Base-by-base conservation (phyloP, 805 yeast species). In the Priceomyces castillae region DNA sequence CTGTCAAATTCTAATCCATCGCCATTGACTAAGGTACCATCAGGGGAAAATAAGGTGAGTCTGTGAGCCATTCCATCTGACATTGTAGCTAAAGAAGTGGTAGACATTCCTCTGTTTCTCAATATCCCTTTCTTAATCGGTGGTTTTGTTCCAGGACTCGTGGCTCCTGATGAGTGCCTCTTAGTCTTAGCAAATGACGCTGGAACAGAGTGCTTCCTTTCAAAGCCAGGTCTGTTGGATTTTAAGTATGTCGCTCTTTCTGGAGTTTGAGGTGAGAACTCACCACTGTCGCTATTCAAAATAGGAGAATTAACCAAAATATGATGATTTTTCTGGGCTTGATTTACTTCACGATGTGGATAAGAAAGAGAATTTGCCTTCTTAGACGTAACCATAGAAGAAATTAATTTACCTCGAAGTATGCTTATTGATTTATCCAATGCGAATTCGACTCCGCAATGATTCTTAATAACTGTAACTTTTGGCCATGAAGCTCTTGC, bases 401-500 rank as follows among this genome's bases (percentile, higher is more conserved):
- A 53, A 11, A 84, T 77, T 20, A 83, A 67, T 48, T 84, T 70
- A 5, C 86, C 82, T 49, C 89, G 73, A 42, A 90, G 61, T 7
- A 64, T 57, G n/a, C 82, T 73, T 7, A 94, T 89, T 7, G 94
- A 85, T 46, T 76, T 77, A 61, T 92, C 98, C 33, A 92, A 68
- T 0, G 90, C 85, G 61, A 92, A 84, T 57, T 92, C 99, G 25
- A 90, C 80, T 0, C 94, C 82, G 63, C 97, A 90, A 57, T 89
- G 96, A 60, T 94, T 92, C 51, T 83, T 77, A 37, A 92, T 88
- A 35, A 90, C 74, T 1, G 96, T 80, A 3, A 94, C 63, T 56
- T 88, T 87, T 0, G 97, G 96, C 97, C 98, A 92, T 0, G 97
- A 84, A 0, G 97, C 92, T 44, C 87, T 70, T 1, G 96, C 94